Evolutionary conservation across 495 filamentous ascomycete species (phyloP).

Genomic region (Neurospora hispaniola): DNA sequence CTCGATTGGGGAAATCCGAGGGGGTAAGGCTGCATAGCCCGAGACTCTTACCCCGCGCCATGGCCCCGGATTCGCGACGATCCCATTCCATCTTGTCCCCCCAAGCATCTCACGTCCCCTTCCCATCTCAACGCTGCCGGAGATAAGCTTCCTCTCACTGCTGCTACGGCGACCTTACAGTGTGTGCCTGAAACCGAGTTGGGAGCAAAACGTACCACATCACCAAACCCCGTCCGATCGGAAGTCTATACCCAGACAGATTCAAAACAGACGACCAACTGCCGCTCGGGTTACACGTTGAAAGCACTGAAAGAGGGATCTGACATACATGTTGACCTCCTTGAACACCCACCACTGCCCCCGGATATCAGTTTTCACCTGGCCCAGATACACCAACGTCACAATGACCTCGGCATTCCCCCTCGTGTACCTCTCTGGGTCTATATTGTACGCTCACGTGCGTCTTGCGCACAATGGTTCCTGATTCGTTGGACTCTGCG

Average conservation of each 20-base stretch:
- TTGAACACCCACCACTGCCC: neutral
- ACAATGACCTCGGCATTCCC: neutral
- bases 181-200: neutral
- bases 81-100: neutral
- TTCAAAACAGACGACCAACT: neutral
- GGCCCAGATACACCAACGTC: neutral
- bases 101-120: too few species aligned
- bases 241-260: neutral
- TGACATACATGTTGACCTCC: neutral
- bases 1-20: neutral
- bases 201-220: neutral
- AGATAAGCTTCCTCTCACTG: neutral
- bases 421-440: neutral
- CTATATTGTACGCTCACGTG: neutral
- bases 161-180: neutral
- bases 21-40: too few species aligned
- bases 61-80: neutral
- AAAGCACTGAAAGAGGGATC: neutral
- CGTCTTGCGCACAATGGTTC: neutral
- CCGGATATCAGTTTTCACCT: neutral
- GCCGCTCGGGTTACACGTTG: neutral
- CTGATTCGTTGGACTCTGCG: neutral
- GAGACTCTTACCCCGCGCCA: neutral
- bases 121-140: neutral
- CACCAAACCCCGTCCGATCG: neutral